Percentiles rank a stretch among this genome's conserved stretches.
These are phyloP conservation scores for Biancaea sappan DNA, from an alignment of 306 rosid genomes.

Conservation along the genomic window DNA sequence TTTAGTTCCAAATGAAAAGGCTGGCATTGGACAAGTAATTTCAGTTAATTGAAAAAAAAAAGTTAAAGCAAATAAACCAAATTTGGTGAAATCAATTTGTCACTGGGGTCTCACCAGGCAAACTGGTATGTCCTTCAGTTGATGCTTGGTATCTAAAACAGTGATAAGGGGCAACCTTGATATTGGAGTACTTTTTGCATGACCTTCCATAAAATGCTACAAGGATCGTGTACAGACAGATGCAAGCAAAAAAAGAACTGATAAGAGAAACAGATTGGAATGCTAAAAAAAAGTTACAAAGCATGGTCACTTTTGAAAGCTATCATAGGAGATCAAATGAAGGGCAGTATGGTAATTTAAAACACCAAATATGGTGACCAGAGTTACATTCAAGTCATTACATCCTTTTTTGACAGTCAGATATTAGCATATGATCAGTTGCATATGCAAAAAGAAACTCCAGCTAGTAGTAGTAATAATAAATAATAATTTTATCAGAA, in stretches of 20 bases:
- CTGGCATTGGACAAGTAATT: slow-evolving; percentile 54
- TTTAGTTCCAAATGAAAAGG: slow-evolving; percentile 95
- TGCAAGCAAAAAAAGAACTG: not conserved
- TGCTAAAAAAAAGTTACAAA: not conserved
- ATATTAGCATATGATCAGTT: not conserved
- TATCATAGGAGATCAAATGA: slow-evolving; percentile 19
- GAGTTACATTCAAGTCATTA: slow-evolving; percentile 25
- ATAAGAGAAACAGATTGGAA: not conserved
- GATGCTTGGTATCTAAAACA: slow-evolving; percentile 78
- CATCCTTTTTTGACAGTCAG: slow-evolving; percentile 2
- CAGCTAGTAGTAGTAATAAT: not conserved
- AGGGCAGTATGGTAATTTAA: slow-evolving; percentile 13
- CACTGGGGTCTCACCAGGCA: slow-evolving; percentile 58
- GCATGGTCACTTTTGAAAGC: slow-evolving; percentile 8
- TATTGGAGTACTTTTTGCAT: slow-evolving; percentile 84
- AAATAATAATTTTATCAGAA: not conserved
- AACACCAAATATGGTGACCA: slow-evolving; percentile 26
- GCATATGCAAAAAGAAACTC: not conserved
- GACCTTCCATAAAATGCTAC: slow-evolving; percentile 98
- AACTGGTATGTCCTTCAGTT: slow-evolving; percentile 84
- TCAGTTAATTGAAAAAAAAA: slow-evolving; percentile 36
- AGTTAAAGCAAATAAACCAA: slow-evolving; percentile 21
- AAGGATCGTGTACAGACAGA: slow-evolving; percentile 39
- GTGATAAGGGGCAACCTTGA: slow-evolving; percentile 92
- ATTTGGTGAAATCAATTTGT: slow-evolving; percentile 35